Evolutionary conservation across 1,284 basidiomycete genomes (phyloP).

Genomic region (Ceratobasidium sp.): DNA sequence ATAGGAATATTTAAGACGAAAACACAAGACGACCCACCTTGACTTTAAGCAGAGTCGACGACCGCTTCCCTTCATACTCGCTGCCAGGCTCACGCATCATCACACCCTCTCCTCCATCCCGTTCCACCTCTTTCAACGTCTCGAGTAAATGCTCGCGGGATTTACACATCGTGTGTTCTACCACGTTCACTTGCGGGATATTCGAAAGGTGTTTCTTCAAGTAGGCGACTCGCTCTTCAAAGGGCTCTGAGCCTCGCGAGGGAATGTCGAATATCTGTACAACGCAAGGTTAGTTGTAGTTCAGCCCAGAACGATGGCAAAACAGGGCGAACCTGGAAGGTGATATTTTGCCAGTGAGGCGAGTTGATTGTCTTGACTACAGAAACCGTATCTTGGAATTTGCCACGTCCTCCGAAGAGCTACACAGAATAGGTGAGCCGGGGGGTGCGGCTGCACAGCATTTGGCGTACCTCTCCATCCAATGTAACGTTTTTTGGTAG

Average conservation of each 20-base stretch:
- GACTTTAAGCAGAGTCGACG: slow-evolving; percentile 69
- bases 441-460: slow-evolving; percentile 48
- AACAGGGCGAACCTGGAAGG: slow-evolving; percentile 65
- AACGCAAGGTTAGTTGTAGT: neutral
- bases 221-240: slow-evolving; percentile 68
- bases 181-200: slow-evolving; percentile 63
- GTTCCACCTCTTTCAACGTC: slow-evolving; percentile 68
- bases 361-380: slow-evolving; percentile 64
- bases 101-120: slow-evolving; percentile 71
- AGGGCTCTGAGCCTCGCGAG: slow-evolving; percentile 63
- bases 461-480: slow-evolving; percentile 64
- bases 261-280: slow-evolving; percentile 74
- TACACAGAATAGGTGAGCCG: slow-evolving; percentile 47
- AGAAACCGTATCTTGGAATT: slow-evolving; percentile 70
- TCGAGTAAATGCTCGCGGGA: slow-evolving; percentile 66
- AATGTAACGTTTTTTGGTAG: slow-evolving; percentile 70
- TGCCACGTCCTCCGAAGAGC: slow-evolving; percentile 70
- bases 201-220: slow-evolving; percentile 65
- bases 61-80: slow-evolving; percentile 67
- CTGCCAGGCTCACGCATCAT: slow-evolving; percentile 72
- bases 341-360: slow-evolving; percentile 69
- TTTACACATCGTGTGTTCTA: slow-evolving; percentile 66
- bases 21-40: slow-evolving; percentile 59
- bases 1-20: neutral
- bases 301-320: neutral